Evolutionary conservation across 768 basidiomycete species (phyloP), one percentile per base, ranked within the genome.

Genomic region (Collybia sordida): DNA sequence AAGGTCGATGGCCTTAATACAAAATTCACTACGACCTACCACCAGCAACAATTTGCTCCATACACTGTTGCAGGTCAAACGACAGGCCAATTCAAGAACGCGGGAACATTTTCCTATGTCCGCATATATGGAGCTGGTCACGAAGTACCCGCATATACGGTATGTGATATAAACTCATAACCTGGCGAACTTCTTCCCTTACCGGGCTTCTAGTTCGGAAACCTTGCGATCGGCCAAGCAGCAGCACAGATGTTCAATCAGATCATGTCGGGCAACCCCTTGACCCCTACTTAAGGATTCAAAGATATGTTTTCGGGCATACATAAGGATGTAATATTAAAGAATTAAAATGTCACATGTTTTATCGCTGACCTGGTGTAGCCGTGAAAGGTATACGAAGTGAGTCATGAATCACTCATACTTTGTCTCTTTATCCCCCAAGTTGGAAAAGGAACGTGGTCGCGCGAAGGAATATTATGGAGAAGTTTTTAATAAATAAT

Each of bases 61-160:
- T 83, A 72, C 64, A 80, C 69, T 0, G 82, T 85, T 14, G 59
- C 68, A 1, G 82, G 82, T 0, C 69, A 75, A 48, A 49, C 61
- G 2, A 67, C 82, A 4, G 83, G 81, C 3, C 62, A 77, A 27
- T 82, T 67, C 66, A 84, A 84, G 68, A 82, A 81, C 50, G 80
- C 82, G 4, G 82, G 81, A 9, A 79, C 69, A 1, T 71, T 75
- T 61, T 80, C 81, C 6, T 83, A 82, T 53, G 59, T 83, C 12
- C 72, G 81, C 8, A 71, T 82, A 24, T 78, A 65, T 50, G 72
- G 72, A 8, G 73, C 77, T 18, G 76, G 75, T 0, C 75, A 79
- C 50, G 73, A 78, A 47, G 75, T 77, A 14, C 74, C 77, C 22
- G 74, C 76, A 1, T 79, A 79, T 49, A 70, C 65, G 57, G 73